Evolutionary conservation across 441 rosid genomes (phyloP).

Genomic region (Populus hybrid): DNA sequence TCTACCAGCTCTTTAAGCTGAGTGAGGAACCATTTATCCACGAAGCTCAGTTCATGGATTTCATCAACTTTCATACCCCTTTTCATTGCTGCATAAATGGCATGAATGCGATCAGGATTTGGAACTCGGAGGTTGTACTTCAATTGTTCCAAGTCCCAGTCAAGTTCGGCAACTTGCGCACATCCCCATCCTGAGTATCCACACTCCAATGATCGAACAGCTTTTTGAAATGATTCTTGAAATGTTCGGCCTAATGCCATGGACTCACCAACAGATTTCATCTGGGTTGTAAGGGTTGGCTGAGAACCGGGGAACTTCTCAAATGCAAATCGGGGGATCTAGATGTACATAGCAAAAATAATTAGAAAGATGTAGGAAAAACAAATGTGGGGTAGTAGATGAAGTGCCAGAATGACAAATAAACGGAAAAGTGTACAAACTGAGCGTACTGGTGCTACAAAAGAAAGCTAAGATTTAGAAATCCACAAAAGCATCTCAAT

Average conservation of each 20-base stretch:
- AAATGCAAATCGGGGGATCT: slow-evolving; percentile 96
- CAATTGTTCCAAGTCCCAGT: slow-evolving; percentile 88
- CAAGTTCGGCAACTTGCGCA: slow-evolving; percentile 64
- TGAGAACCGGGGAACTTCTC: slow-evolving; percentile 98
- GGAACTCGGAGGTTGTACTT: slow-evolving; percentile 90
- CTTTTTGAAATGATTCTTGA: slow-evolving; percentile 97
- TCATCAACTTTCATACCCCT: slow-evolving; percentile 93
- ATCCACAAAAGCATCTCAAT: background rate
- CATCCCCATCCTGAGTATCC: slow-evolving; percentile 98
- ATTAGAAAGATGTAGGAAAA: background rate
- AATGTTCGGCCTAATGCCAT: slow-evolving; percentile 95
- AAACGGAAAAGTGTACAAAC: background rate
- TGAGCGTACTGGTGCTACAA: background rate
- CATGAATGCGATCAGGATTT: slow-evolving; percentile 79
- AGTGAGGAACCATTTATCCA: slow-evolving; percentile 94
- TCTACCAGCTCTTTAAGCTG: slow-evolving; percentile 90
- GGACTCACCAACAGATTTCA: slow-evolving; percentile 96
- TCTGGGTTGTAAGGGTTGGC: slow-evolving; percentile 90
- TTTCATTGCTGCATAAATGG: slow-evolving; percentile 95
- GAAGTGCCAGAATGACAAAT: background rate
- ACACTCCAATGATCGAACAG: slow-evolving; percentile 73
- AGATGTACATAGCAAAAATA: slow-evolving; percentile 20
- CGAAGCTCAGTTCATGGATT: slow-evolving; percentile 67
- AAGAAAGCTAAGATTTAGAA: background rate
- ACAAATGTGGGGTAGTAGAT: background rate